A percentile compares a stretch with the other conserved stretches of the same genome.
Evolutionary conservation across 306 rosid genomes (phyloP).

Genomic region (Vigna trinervia): DNA sequence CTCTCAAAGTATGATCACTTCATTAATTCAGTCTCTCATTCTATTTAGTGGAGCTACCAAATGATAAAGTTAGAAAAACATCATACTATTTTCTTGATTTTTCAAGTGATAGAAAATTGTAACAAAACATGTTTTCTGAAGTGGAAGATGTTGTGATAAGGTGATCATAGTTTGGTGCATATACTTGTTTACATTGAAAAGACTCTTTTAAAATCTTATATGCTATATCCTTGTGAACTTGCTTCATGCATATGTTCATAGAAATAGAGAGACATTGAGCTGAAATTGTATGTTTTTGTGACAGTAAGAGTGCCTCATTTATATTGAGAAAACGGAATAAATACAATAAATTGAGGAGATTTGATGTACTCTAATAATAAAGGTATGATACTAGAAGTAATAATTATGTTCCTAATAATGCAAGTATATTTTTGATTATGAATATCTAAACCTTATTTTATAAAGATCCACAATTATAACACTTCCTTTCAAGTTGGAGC

Average conservation of each 20-base stretch:
- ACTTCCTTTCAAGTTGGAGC: no score
- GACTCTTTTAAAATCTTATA: slow-evolving; percentile 27
- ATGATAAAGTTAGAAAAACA: slow-evolving; percentile 4
- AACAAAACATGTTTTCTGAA: neutral
- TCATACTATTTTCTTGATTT: slow-evolving; percentile 16
- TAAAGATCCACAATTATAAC: no score
- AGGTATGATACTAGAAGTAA: no score
- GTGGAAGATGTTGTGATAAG: neutral
- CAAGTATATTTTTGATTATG: no score
- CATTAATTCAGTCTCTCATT: slow-evolving; percentile 2
- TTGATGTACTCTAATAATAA: no score
- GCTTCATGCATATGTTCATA: slow-evolving; percentile 28
- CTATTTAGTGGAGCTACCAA: slow-evolving; percentile 10
- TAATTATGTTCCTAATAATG: no score
- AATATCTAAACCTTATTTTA: no score
- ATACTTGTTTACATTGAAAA: neutral
- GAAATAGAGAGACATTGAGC: no score
- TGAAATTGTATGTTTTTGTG: no score
- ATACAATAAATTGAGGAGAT: no score
- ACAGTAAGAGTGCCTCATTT: no score
- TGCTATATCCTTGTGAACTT: slow-evolving; percentile 18
- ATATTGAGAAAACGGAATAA: no score
- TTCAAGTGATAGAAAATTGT: slow-evolving; percentile 23
- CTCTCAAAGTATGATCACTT: slow-evolving; percentile 14
- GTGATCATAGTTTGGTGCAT: slow-evolving; percentile 21